Conservation (phyloP, 225 moss, liverwort and hornwort genomes). For the Polytrichum commune region DNA sequence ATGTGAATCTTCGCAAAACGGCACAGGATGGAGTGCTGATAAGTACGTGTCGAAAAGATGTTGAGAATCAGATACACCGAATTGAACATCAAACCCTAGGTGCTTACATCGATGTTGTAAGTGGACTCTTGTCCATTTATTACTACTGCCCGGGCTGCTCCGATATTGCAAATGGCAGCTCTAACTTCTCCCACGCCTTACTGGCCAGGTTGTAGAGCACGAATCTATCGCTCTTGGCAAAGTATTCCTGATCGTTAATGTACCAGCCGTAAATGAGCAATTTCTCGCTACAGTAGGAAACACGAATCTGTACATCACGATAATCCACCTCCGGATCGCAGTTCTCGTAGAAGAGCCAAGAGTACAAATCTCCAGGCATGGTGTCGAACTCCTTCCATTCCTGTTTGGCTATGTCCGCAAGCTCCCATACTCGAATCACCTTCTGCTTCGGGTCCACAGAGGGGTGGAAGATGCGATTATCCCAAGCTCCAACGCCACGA, state of each 20-base stretch:
- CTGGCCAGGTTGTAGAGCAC: conserved; percentile 28
- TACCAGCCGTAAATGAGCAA: conserved; percentile 31
- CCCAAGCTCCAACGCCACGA: conserved; percentile 27
- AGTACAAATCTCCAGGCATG: conserved; percentile 21
- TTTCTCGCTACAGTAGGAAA: conserved; percentile 21
- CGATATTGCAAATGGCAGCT: conserved; percentile 20
- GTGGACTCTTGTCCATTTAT: too few species aligned
- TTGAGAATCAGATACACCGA: too few species aligned
- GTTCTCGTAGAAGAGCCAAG: conserved; percentile 2
- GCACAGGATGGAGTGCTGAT: too few species aligned
- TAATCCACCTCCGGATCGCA: not conserved
- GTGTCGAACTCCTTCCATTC: conserved; percentile 21
- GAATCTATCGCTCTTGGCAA: conserved; percentile 11
- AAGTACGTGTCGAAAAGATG: too few species aligned
- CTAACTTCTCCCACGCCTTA: conserved; percentile 27
- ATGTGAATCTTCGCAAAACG: too few species aligned
- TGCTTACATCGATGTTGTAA: too few species aligned
- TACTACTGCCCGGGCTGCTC: not conserved
- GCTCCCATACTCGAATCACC: conserved; percentile 22
- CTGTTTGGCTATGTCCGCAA: conserved; percentile 1
- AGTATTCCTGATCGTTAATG: conserved; percentile 6
- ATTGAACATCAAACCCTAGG: too few species aligned
- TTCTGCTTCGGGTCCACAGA: conserved; percentile 1
- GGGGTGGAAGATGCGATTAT: conserved; percentile 9
- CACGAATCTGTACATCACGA: conserved; percentile 26